Conservation (phyloP, 2,329 filamentous ascomycete species). For the Neoarthrinium moseri region DNA sequence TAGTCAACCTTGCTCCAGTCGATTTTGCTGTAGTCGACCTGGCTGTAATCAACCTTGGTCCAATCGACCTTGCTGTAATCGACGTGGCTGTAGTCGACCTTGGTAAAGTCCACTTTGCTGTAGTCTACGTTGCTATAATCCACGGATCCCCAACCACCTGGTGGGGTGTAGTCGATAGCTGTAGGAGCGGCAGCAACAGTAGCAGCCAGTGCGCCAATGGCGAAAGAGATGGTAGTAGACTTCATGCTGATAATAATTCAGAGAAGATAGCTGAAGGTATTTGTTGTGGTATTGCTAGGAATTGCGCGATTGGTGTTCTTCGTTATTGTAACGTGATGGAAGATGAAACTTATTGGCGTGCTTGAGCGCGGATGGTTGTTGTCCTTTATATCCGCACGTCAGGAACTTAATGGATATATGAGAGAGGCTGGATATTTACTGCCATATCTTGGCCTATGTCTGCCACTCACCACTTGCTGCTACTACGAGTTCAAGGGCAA, state of each 20-base stretch:
- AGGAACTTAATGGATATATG: no score
- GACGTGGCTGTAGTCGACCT: conserved; percentile 2
- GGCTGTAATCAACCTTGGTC: conserved; percentile 1
- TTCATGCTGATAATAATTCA: conserved; percentile 1
- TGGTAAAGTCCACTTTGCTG: not conserved
- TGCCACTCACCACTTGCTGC: no score
- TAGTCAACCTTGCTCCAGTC: conserved; percentile 3
- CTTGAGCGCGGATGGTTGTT: no score
- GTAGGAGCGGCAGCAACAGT: not conserved
- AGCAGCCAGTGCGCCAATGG: not conserved
- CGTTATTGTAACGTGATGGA: no score
- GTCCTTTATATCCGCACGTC: no score
- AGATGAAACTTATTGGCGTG: no score
- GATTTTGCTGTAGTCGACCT: not conserved
- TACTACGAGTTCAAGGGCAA: no score
- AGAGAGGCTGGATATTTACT: no score
- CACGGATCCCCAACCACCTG: not conserved
- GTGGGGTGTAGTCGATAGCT: not conserved
- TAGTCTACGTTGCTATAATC: conserved; percentile 3
- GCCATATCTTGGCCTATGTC: no score
- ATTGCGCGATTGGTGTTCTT: no score
- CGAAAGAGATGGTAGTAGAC: not conserved
- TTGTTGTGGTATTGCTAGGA: no score
- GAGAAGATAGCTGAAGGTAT: no score
- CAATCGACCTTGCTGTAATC: not conserved